These are phyloP conservation scores for Didymella pinodella DNA, from an alignment of 2,329 filamentous ascomycete genomes.

Conservation along the genomic window DNA sequence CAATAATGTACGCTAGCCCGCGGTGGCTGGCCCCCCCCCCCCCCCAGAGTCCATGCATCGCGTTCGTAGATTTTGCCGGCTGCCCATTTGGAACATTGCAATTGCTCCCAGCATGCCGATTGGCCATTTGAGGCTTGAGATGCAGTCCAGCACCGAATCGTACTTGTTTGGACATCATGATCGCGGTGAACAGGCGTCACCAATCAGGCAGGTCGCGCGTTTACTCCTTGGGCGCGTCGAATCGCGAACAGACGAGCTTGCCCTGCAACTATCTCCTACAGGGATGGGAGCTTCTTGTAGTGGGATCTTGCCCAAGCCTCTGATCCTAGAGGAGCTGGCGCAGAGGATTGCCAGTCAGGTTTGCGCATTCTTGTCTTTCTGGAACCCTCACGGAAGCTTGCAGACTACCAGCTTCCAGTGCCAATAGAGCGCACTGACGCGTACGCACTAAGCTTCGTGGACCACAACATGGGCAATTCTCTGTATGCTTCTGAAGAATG, in stretches of 20 bases:
- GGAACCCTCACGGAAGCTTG: conserved; percentile 8
- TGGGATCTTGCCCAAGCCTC: background rate
- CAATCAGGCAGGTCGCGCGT: conserved; percentile 12
- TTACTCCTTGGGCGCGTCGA: conserved; percentile 4
- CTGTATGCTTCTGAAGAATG: background rate
- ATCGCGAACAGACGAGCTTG: conserved; percentile 6
- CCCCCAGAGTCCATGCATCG: conserved; percentile 13
- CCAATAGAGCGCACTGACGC: conserved; percentile 7
- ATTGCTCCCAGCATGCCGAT: conserved; percentile 11
- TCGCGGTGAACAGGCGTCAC: conserved; percentile 12
- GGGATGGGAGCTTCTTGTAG: background rate
- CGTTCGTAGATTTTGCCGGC: conserved; percentile 9
- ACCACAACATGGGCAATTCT: conserved; percentile 1
- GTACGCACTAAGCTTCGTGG: background rate
- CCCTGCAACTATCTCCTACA: conserved; percentile 10
- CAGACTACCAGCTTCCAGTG: conserved; percentile 3
- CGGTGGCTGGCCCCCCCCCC: background rate
- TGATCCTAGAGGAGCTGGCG: background rate
- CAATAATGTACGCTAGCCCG: conserved; percentile 7
- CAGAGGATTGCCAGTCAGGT: conserved; percentile 1
- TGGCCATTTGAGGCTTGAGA: conserved; percentile 9
- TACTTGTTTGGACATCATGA: background rate
- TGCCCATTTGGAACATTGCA: conserved; percentile 6
- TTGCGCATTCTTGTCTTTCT: background rate
- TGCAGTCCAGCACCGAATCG: conserved; percentile 6